Evolutionary conservation across 2,329 filamentous ascomycete species (phyloP).

Genomic region (Ophiostoma sp.): DNA sequence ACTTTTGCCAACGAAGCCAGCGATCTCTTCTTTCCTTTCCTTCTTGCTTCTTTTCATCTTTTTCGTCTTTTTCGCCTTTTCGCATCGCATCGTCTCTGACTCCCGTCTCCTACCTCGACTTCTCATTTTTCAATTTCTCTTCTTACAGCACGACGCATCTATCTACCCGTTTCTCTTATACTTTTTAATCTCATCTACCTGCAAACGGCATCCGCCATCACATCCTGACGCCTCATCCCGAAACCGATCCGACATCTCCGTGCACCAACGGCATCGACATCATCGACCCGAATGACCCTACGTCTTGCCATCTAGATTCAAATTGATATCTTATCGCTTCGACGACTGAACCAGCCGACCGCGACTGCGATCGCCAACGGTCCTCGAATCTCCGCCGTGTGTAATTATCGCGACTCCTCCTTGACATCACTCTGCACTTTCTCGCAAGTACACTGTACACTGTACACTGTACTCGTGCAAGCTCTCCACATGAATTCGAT

Average conservation of each 20-base stretch:
- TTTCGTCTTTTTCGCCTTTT: background rate
- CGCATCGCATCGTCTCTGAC: background rate
- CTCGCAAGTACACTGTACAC: constrained; percentile 1
- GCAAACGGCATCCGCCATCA: background rate
- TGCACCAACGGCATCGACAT: background rate
- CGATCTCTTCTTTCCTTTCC: constrained; percentile 1
- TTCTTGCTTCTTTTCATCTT: constrained; percentile 11
- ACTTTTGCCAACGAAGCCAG: background rate
- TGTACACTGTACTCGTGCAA: constrained; percentile 5
- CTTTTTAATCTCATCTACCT: background rate
- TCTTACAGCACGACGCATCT: background rate
- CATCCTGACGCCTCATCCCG: background rate
- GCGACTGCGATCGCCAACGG: background rate
- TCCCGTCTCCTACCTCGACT: background rate
- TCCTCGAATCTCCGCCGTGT: constrained; percentile 18
- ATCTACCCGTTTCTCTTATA: constrained; percentile 10
- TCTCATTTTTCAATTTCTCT: background rate
- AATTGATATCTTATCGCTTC: background rate
- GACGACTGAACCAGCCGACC: background rate
- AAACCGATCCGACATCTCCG: constrained; percentile 10
- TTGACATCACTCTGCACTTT: background rate
- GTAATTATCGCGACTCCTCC: constrained; percentile 13
- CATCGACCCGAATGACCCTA: constrained; percentile 1
- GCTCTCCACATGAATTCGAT: constrained; percentile 14
- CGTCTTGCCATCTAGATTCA: background rate